Base-by-base conservation (phyloP, 176 grass and related monocot species). In the Juncus inflexus region DNA sequence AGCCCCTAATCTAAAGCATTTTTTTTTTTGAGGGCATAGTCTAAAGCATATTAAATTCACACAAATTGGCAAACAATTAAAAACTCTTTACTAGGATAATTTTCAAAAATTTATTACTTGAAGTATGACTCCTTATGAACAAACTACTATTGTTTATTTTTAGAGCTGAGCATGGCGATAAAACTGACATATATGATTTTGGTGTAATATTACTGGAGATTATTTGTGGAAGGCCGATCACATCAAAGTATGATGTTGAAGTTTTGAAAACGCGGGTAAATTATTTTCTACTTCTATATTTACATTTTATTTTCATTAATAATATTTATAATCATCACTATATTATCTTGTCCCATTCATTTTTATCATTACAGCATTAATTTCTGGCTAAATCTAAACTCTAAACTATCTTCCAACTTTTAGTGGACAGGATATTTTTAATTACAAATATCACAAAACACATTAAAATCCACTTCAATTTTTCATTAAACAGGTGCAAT, bases 121-220 rank as follows among this genome's bases (percentile, higher is more conserved):
- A 28, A 28, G 19, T 28, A 28, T 28, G 1, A 28, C 19, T 28
- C 19, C 0, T 28, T 28, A 28, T 28, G 61, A 65, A 50, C 42
- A 19, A 67, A 67, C 38, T 53, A 67, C 28, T 19, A 36, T 40
- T 0, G 39, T 75, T 41, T 47, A 47, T 73, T 60, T 37, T 3
- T 76, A 85, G 87, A 55, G 58, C 83, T 4, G 70, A 62, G 0
- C 76, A 77, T 3, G 80, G 84, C 3, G 87, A 89, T 64, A 91
- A 89, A 76, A 77, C 80, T 8, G 92, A 97, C 66, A 97, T 96
- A 39, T 96, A 84, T 65, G 86, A 97, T 63, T 74, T 97, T 28
- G 92, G 92, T 0, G 76, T 97, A 61, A 86, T 97, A 43, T 83
- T 97, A 42, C 61, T 97, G 1, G 92, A 97, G 74, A 78, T 86